Conservation (phyloP, 192 early-diverging fungal genomes). For the Diversispora epigaea region DNA sequence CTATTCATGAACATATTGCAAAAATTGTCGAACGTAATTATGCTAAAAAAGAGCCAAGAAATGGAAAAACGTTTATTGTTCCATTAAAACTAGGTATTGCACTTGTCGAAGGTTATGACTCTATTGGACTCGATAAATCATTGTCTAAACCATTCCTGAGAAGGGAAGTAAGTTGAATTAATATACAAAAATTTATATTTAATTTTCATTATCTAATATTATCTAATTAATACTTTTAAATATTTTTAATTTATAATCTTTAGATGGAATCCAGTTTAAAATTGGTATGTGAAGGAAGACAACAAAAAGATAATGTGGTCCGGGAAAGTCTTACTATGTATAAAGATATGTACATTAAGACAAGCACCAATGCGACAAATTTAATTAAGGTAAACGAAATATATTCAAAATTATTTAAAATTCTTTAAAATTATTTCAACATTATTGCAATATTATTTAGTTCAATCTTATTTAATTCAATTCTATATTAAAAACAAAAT, state of each 20-base stretch:
- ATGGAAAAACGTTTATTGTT: constrained; percentile 50
- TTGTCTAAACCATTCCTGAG: constrained; percentile 88
- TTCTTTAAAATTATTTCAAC: not conserved
- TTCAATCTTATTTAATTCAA: not conserved
- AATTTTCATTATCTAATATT: not conserved
- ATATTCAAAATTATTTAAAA: not conserved
- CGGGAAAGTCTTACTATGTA: constrained; percentile 69
- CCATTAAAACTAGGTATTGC: constrained; percentile 88
- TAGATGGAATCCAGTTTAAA: constrained; percentile 80
- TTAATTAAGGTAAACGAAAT: not conserved
- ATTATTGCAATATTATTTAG: not conserved
- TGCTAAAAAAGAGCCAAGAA: constrained; percentile 58
- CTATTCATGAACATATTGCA: constrained; percentile 94
- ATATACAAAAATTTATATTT: constrained; percentile 13
- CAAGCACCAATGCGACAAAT: constrained; percentile 24
- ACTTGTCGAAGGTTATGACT: constrained; percentile 82
- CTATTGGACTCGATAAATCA: constrained; percentile 81
- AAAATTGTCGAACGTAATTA: constrained; percentile 89
- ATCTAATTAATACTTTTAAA: not conserved
- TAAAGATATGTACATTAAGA: constrained; percentile 62
- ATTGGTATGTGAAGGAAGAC: constrained; percentile 67
- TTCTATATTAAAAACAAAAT: too few species aligned
- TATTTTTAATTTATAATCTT: not conserved
- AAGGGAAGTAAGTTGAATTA: constrained; percentile 53
- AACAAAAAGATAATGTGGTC: constrained; percentile 67